Evolutionary conservation across 805 yeast species (phyloP), one percentile per base, ranked within the genome.

Genomic region (Pichia insulana): DNA sequence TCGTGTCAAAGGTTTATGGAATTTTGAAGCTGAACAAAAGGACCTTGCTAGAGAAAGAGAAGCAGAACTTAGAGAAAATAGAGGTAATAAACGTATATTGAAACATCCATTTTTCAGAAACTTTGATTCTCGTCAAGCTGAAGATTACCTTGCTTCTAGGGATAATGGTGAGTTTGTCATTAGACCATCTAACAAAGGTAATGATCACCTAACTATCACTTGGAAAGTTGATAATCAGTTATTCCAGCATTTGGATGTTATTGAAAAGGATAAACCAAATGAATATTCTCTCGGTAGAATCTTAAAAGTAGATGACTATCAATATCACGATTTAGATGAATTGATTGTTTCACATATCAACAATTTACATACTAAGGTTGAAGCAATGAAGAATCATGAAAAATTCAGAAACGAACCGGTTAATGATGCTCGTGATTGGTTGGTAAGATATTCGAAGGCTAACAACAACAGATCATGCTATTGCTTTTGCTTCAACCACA

Each of bases 181-280:
- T 43, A 76, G 99, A 52, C 99, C 97, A 16, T 87, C 97, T 0
- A 86, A 95, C 9, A 78, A 80, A 48, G 98, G 98, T 34, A 71
- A 75, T 37, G 84, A 86, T 49, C 96, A 80, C 61, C 71, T 92
- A 52, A 88, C 96, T 2, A 80, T 90, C 34, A 90, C 99, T 0
- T 92, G 97, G 97, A 92, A 92, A 60, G 89, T 92, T 36, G 92
- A 85, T 46, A 90, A 85, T 57, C 83, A 81, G 58, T 65, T 90
- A 48, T 92, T 83, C 65, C 97, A 92, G 60, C 97, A 92, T 59
- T 68, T 92, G 49, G 92, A 88, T 52, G 83, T 92, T 36, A 69
- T 79, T 48, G 97, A 92, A 62, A 71, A 73, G 37, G 79, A 73
- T 36, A 78, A 78, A 55, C 80, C 74, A 40, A 77, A 75, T 47